Evolutionary conservation across 1,139 yeast species (phyloP).

Genomic region (Wickerhamomyces sp.): DNA sequence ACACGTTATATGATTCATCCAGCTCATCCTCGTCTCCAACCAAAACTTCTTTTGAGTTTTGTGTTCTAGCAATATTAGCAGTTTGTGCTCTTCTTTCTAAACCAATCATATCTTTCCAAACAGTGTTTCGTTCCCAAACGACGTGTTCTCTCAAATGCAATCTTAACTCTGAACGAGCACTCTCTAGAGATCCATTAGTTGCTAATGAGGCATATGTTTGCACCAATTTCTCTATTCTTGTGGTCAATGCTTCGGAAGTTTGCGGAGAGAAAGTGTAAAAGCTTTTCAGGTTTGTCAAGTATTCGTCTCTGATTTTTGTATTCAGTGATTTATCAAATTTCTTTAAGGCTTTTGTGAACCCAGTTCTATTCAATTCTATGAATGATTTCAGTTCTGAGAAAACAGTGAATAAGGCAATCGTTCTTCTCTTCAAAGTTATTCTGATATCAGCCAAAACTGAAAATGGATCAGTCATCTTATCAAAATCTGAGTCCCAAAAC

Average conservation of each 20-base stretch:
- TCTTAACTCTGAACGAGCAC: conserved; percentile 63
- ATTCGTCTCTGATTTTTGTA: conserved; percentile 51
- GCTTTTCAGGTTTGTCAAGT: conserved; percentile 34
- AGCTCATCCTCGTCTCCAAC: conserved; percentile 21
- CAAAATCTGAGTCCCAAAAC: conserved; percentile 27
- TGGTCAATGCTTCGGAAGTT: conserved; percentile 40
- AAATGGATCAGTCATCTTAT: conserved; percentile 25
- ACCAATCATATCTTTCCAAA: conserved; percentile 95
- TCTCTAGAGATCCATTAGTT: conserved; percentile 33
- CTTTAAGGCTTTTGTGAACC: conserved; percentile 83
- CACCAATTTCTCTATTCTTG: conserved; percentile 41
- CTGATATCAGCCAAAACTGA: conserved; percentile 44
- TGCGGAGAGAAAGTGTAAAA: conserved; percentile 43
- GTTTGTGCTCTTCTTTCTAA: conserved; percentile 70
- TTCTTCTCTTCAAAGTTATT: conserved; percentile 64
- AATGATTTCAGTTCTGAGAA: conserved; percentile 81
- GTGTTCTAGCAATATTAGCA: conserved; percentile 35
- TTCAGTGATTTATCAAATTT: conserved; percentile 83
- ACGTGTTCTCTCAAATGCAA: conserved; percentile 84
- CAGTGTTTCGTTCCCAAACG: conserved; percentile 95
- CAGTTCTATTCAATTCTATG: conserved; percentile 79
- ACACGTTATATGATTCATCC: conserved; percentile 7
- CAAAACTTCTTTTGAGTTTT: conserved; percentile 20
- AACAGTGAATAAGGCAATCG: conserved; percentile 63
- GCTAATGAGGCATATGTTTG: conserved; percentile 44